Percentiles rank a stretch among this genome's conserved stretches.
phyloP scores from a whole-genome alignment of 495 filamentous ascomycete species.

The Aspergillus sclerotioniger region DNA sequence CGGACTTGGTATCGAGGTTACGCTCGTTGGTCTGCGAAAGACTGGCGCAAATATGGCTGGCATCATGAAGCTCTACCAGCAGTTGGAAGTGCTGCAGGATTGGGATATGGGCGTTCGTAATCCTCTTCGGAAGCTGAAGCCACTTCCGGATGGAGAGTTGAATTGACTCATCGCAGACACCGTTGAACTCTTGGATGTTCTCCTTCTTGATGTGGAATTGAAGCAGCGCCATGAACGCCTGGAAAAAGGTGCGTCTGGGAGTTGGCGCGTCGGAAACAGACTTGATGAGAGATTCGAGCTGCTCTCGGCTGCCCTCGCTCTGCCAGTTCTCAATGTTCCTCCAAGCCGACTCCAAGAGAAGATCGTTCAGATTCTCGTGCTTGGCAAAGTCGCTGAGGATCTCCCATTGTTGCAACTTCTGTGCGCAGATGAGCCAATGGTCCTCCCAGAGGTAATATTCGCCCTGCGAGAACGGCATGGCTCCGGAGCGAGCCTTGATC shows the following conservation, averaged over 20 bases:
- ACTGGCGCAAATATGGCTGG: constrained; percentile 90
- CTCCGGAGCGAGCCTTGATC: constrained; percentile 91
- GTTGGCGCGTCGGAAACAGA: constrained; percentile 96
- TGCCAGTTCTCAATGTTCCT: constrained; percentile 91
- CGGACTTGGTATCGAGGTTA: constrained; percentile 91
- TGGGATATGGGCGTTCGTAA: constrained; percentile 94
- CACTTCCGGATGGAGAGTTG: constrained; percentile 96
- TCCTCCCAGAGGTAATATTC: constrained; percentile 99
- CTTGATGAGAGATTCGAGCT: constrained; percentile 87
- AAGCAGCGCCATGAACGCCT: constrained; percentile 93
- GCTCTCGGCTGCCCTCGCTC: constrained; percentile 77
- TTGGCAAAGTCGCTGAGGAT: constrained; percentile 97
- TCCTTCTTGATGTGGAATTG: constrained; percentile 91
- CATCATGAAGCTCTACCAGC: constrained; percentile 97
- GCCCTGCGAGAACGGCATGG: constrained; percentile 88
- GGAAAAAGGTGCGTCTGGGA: constrained; percentile 89
- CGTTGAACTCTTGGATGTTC: constrained; percentile 72
- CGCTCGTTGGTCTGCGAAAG: constrained; percentile 74
- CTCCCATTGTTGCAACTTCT: constrained; percentile 99
- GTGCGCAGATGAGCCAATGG: constrained; percentile 95
- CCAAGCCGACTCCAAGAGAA: constrained; percentile 94
- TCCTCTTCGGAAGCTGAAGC: constrained; percentile 90
- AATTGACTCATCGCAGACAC: constrained; percentile 91
- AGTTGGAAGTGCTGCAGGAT: constrained; percentile 97
- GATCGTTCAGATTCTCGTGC: constrained; percentile 96